phyloP scores from a whole-genome alignment of 1,139 yeast species.

The Pneumocystis carinii region DNA sequence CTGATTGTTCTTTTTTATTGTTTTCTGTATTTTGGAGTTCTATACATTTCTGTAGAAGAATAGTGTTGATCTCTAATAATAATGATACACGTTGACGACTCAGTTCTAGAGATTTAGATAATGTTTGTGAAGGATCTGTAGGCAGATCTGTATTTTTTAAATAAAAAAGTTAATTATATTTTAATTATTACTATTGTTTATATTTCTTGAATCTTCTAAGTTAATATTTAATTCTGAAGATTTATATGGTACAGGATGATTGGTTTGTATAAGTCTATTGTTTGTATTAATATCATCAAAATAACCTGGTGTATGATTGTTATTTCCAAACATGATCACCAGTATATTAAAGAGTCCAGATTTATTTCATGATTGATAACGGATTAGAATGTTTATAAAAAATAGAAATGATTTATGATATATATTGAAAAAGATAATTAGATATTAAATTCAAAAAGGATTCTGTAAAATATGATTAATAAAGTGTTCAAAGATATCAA shows the following conservation, averaged over 20 bases:
- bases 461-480: background rate
- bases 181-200: background rate
- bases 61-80: conserved; percentile 8
- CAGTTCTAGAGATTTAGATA: background rate
- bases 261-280: background rate
- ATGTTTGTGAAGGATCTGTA: background rate
- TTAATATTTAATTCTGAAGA: background rate
- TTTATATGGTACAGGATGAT: background rate
- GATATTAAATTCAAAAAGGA: background rate
- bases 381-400: background rate
- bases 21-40: background rate
- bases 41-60: conserved; percentile 6
- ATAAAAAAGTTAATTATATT: background rate
- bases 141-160: background rate
- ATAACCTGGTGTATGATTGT: background rate
- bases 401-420: background rate
- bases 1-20: background rate
- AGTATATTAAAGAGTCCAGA: background rate
- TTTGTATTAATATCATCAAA: background rate
- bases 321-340: background rate
- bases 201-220: background rate
- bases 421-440: background rate
- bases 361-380: background rate
- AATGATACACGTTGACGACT: conserved; percentile 2
- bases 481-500: background rate